These are phyloP conservation scores for Oryza officinalis DNA, from an alignment of 176 grass and related monocot species.

Conservation along the genomic window DNA sequence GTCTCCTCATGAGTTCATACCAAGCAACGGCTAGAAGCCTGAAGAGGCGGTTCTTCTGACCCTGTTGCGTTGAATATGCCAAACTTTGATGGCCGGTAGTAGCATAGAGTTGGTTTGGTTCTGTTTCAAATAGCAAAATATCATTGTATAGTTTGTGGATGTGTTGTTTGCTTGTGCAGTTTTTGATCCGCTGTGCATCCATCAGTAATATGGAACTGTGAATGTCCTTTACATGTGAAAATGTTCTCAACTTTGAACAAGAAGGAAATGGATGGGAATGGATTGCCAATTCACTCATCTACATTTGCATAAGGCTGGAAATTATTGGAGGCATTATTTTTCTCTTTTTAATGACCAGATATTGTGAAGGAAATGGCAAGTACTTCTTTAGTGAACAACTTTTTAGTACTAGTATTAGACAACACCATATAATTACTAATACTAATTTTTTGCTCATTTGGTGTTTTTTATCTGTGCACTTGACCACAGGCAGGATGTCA, in stretches of 20 bases:
- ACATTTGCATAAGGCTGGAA: background rate
- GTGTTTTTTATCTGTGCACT: background rate
- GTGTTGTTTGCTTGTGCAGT: slow-evolving; percentile 6
- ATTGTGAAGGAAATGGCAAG: background rate
- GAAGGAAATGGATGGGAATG: background rate
- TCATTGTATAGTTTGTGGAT: slow-evolving; percentile 30
- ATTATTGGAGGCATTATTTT: background rate
- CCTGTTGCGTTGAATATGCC: background rate
- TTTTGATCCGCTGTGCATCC: slow-evolving; percentile 16
- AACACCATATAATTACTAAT: no score
- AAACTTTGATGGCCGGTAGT: background rate
- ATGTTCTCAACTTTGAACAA: background rate
- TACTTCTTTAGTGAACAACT: background rate
- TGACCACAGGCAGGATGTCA: background rate
- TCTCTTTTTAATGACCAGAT: background rate
- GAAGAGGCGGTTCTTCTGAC: slow-evolving; percentile 82
- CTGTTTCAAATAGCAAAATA: background rate
- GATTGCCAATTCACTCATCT: background rate
- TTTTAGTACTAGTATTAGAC: no score
- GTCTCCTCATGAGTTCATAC: slow-evolving; percentile 87
- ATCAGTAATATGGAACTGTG: slow-evolving; percentile 19
- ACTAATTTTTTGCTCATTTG: background rate
- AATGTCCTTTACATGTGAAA: slow-evolving; percentile 11
- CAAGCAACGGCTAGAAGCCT: slow-evolving; percentile 81
- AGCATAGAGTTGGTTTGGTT: background rate